Percentiles rank a stretch among this genome's conserved stretches.
These are phyloP conservation scores for Tolypocladium amazonense DNA, from an alignment of 2,329 filamentous ascomycete genomes.

Conservation along the genomic window DNA sequence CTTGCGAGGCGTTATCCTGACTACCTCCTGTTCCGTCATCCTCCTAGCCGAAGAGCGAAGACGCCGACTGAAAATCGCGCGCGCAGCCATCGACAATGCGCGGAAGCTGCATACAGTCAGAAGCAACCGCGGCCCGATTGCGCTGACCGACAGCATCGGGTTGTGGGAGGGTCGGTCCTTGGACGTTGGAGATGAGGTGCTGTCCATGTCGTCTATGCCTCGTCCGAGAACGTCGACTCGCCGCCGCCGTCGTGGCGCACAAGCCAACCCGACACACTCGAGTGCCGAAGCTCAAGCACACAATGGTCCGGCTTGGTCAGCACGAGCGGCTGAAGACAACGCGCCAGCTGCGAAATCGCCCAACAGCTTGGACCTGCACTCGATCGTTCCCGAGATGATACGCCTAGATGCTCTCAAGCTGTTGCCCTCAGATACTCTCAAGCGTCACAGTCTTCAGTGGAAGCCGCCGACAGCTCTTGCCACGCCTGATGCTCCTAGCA, in stretches of 20 bases:
- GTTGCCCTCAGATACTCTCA: neutral
- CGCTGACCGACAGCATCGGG: constrained; percentile 14
- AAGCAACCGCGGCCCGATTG: constrained; percentile 16
- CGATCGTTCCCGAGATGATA: constrained; percentile 1
- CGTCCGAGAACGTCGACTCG: constrained; percentile 15
- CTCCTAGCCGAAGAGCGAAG: constrained; percentile 46
- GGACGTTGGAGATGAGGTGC: constrained; percentile 14
- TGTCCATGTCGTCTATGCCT: constrained; percentile 7
- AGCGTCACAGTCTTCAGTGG: neutral
- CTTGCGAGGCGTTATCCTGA: constrained; percentile 43
- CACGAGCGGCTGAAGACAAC: neutral
- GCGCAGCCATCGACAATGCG: constrained; percentile 40
- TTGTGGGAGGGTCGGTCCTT: constrained; percentile 8
- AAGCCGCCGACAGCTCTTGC: neutral
- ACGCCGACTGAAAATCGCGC: constrained; percentile 40
- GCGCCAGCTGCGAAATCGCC: neutral
- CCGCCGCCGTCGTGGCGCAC: constrained; percentile 13
- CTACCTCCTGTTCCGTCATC: constrained; percentile 46
- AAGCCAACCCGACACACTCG: neutral
- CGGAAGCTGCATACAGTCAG: constrained; percentile 34
- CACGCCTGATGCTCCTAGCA: neutral
- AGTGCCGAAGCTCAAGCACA: neutral
- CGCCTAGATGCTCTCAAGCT: constrained; percentile 1
- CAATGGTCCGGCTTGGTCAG: neutral
- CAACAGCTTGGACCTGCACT: neutral